Conservation (phyloP, 345 rosid genomes). For the Camelina hispida region DNA sequence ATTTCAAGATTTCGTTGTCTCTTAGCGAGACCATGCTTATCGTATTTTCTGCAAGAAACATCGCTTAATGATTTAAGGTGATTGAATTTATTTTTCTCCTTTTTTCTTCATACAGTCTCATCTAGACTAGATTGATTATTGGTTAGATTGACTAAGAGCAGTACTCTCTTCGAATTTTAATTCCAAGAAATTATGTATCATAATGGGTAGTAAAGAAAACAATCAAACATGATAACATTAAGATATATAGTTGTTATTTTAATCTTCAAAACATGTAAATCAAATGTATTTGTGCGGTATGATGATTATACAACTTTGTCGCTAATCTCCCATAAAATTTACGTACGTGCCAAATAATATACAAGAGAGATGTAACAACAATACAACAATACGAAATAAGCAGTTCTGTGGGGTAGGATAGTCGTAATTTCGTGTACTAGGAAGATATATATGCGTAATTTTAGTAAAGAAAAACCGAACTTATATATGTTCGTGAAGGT, state of each 20-base stretch:
- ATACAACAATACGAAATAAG: neutral
- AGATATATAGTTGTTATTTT: neutral
- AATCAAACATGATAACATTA: too few relatives aligned
- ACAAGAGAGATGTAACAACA: slow-evolving; percentile 4
- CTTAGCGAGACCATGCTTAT: slow-evolving; percentile 38
- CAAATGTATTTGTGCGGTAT: neutral
- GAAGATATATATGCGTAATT: slow-evolving; percentile 36
- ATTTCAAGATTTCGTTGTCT: slow-evolving; percentile 25
- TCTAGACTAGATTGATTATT: neutral
- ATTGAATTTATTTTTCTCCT: neutral
- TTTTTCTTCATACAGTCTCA: neutral
- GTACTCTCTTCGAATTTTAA: neutral
- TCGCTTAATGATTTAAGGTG: slow-evolving; percentile 42
- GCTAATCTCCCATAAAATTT: neutral
- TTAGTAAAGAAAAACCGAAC: slow-evolving; percentile 28
- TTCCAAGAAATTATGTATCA: neutral
- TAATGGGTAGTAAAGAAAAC: neutral
- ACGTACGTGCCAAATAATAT: neutral
- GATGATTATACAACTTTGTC: neutral
- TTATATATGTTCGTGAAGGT: slow-evolving; percentile 32
- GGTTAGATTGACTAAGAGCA: slow-evolving; percentile 17
- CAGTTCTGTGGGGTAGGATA: neutral
- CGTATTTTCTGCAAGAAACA: slow-evolving; percentile 46
- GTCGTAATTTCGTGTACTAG: slow-evolving; percentile 36
- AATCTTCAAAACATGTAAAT: neutral